phyloP scores from a whole-genome alignment of 768 basidiomycete species.

The Suillus occidentalis region DNA sequence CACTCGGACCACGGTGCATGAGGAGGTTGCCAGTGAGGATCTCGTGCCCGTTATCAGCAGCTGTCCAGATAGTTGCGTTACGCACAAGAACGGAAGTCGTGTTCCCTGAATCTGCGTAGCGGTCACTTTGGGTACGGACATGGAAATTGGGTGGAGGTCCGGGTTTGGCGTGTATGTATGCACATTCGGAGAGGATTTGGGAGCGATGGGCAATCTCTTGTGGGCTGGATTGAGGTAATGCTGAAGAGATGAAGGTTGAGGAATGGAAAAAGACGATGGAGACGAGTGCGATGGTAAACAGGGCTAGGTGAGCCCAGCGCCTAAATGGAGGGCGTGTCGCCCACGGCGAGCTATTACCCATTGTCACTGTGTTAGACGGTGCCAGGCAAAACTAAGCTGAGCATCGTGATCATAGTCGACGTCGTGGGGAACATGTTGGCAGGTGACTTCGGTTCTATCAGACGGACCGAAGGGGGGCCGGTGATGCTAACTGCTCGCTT shows the following conservation, averaged over 20 bases:
- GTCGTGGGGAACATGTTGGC: too few species aligned
- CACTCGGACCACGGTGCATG: conserved; percentile 60
- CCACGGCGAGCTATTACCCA: background rate
- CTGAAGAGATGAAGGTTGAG: background rate
- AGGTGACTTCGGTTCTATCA: too few species aligned
- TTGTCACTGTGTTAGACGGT: background rate
- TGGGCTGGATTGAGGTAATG: background rate
- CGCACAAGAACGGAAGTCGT: conserved; percentile 64
- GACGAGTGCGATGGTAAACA: background rate
- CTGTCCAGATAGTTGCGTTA: conserved; percentile 87
- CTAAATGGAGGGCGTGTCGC: background rate
- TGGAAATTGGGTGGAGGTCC: conserved; percentile 49
- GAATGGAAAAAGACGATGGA: background rate
- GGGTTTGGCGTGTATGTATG: conserved; percentile 38
- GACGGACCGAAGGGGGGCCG: too few species aligned
- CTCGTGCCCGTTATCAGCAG: conserved; percentile 63
- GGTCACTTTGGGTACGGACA: conserved; percentile 56
- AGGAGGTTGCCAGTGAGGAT: conserved; percentile 66
- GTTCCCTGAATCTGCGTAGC: conserved; percentile 51
- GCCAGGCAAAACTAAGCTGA: too few species aligned
- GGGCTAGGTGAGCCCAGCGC: background rate
- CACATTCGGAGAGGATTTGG: conserved; percentile 44
- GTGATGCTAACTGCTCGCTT: too few species aligned
- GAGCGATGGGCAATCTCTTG: conserved; percentile 14
- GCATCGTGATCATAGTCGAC: too few species aligned